phyloP scores from a whole-genome alignment of 768 basidiomycete genomes.

The Pleurotus cornucopiae region DNA sequence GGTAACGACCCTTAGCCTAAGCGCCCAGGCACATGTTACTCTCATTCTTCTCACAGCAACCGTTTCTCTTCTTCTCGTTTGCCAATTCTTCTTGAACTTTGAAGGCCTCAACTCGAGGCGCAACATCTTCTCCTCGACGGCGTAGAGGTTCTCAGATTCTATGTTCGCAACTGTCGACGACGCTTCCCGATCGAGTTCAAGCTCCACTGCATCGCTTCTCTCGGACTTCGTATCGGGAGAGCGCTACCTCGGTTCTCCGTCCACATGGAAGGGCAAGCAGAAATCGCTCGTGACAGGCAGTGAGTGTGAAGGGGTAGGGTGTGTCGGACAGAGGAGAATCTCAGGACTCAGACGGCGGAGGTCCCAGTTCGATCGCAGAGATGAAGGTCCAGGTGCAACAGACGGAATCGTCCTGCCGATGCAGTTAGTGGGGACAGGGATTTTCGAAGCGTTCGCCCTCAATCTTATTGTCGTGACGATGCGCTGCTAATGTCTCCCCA shows the following conservation, averaged over 20 bases:
- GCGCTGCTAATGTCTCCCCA: constrained; percentile 20
- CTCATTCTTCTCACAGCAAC: too few species aligned
- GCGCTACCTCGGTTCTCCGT: background rate
- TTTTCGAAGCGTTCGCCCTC: constrained; percentile 58
- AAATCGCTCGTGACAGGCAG: background rate
- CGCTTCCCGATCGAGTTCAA: background rate
- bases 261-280: background rate
- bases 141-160: too few species aligned
- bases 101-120: too few species aligned
- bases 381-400: constrained; percentile 40
- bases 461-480: background rate
- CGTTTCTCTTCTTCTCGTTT: too few species aligned
- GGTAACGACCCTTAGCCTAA: too few species aligned
- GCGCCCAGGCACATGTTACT: too few species aligned
- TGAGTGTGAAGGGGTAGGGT: background rate
- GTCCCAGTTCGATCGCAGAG: constrained; percentile 13
- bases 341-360: constrained; percentile 2
- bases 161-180: too few species aligned
- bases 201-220: background rate
- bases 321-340: too few species aligned
- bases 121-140: too few species aligned
- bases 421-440: constrained; percentile 46
- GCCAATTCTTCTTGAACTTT: too few species aligned
- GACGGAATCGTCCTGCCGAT: constrained; percentile 58
- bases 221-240: background rate